Base-by-base conservation (phyloP, 2,329 filamentous ascomycete genomes). In the Xylariales sp. region DNA sequence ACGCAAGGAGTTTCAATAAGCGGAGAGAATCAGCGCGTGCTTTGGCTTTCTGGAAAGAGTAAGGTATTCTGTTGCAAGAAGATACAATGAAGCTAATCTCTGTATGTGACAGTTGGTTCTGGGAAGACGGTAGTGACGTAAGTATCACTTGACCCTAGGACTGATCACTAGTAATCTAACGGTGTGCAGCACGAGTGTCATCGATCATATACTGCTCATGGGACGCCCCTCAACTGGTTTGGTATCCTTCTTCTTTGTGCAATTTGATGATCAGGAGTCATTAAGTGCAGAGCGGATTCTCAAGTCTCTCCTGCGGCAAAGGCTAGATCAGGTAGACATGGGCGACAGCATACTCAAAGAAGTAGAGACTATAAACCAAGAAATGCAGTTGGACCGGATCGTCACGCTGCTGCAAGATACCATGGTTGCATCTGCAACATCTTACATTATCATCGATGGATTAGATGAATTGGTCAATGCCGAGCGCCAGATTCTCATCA, bases 21-120 rank as follows among this genome's bases (percentile, higher is more conserved):
- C n/a, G n/a, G n/a, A n/a, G n/a, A n/a, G n/a, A n/a, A n/a, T n/a
- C n/a, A n/a, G n/a, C n/a, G n/a, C n/a, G n/a, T n/a, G n/a, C 32
- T 61, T 0, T 61, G 54, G 57, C 57, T 50, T 23, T 55, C 46
- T 2, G 58, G 58, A 0, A 61, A 58, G 27, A 56, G 56, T 59
- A 27, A 42, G 52, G 44, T 20, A 36, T 34, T 5, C 11, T 13
- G 6, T 5, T 30, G n/a, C n/a, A n/a, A 30, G 19, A 15, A 10
- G 6, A 30, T 30, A 5, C 5, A 36, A 3, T 34, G 10, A 6
- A 12, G 29, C 4, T 6, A 16, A 16, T 30, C 6, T 37, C 13
- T 10, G 16, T 25, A 11, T 3, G 23, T 41, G 2, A 5, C 5
- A 56, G 52, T 57, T 38, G 55, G 56, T 0, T 54, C 54, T 1